Evolutionary conservation across 805 yeast species (phyloP).

Genomic region (Wickerhamiella occidentalis): DNA sequence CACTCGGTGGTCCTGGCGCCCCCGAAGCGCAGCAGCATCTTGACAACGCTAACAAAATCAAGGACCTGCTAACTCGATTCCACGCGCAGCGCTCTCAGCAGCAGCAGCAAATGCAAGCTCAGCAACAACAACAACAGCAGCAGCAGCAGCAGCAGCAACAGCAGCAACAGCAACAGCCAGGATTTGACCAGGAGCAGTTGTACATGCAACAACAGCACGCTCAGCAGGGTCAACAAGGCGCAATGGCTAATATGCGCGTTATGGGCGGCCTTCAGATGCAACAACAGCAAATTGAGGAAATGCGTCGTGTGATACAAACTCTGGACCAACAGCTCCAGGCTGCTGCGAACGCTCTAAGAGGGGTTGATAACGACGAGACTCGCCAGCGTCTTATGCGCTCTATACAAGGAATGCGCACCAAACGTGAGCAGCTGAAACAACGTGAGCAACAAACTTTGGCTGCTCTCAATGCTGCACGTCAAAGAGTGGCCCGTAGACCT

Average conservation of each 20-base stretch:
- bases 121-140: constrained; percentile 17
- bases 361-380: constrained; percentile 12
- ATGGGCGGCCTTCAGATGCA: constrained; percentile 22
- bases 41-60: constrained; percentile 25
- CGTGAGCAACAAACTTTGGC: constrained; percentile 19
- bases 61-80: constrained; percentile 18
- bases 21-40: constrained; percentile 26
- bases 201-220: constrained; percentile 15
- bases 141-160: constrained; percentile 13
- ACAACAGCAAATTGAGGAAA: constrained; percentile 18
- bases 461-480: constrained; percentile 15
- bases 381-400: constrained; percentile 16
- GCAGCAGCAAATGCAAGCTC: constrained; percentile 18
- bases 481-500: constrained; percentile 12
- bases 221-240: constrained; percentile 13
- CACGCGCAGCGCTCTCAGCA: constrained; percentile 17
- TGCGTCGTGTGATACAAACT: constrained; percentile 14
- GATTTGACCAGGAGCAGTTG: constrained; percentile 15
- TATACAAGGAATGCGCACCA: constrained; percentile 13
- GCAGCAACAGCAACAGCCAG: constrained; percentile 12
- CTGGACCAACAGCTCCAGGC: constrained; percentile 16
- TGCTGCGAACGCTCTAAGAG: constrained; percentile 13
- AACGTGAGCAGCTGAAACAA: constrained; percentile 17
- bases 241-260: constrained; percentile 14
- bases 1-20: constrained; percentile 21